Evolutionary conservation across 371 early-diverging fungal genomes (phyloP).

Genomic region (Rhizopus sp.): DNA sequence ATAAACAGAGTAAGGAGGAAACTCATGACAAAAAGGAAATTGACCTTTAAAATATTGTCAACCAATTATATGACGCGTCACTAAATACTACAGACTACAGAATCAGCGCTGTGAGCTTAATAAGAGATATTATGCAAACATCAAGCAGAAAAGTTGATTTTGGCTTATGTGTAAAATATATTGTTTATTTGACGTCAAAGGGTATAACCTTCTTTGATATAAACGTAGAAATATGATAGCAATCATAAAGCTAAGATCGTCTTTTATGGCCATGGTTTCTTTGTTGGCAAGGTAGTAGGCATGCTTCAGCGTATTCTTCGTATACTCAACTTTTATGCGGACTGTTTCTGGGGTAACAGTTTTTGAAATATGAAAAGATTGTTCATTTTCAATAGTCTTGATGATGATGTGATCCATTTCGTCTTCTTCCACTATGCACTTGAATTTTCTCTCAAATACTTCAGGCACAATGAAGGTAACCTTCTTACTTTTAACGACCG

Average conservation of each 20-base stretch:
- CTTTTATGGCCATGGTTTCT: constrained; percentile 6
- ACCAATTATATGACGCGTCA: too few relatives aligned
- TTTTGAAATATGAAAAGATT: constrained; percentile 6
- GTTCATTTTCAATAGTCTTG: constrained; percentile 10
- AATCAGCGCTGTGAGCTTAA: too few relatives aligned
- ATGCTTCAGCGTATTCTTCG: neutral
- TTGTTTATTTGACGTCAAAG: too few relatives aligned
- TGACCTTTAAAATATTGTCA: too few relatives aligned
- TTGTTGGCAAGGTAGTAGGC: constrained; percentile 9
- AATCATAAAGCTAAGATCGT: constrained; percentile 10
- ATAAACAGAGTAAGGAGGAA: too few relatives aligned
- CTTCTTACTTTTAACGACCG: constrained; percentile 6
- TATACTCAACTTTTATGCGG: constrained; percentile 1
- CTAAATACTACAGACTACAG: too few relatives aligned
- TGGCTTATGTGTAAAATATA: too few relatives aligned
- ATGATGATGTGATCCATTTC: constrained; percentile 10
- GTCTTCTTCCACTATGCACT: constrained; percentile 13
- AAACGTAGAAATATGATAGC: too few relatives aligned
- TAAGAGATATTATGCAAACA: too few relatives aligned
- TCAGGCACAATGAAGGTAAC: constrained; percentile 12
- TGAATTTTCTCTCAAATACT: constrained; percentile 15
- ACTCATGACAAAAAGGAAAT: too few relatives aligned
- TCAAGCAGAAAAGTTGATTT: too few relatives aligned
- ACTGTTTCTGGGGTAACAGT: constrained; percentile 10
- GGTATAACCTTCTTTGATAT: too few relatives aligned